These are phyloP conservation scores for Leccinum subgranulosum DNA, from an alignment of 768 basidiomycete species.

Conservation along the genomic window DNA sequence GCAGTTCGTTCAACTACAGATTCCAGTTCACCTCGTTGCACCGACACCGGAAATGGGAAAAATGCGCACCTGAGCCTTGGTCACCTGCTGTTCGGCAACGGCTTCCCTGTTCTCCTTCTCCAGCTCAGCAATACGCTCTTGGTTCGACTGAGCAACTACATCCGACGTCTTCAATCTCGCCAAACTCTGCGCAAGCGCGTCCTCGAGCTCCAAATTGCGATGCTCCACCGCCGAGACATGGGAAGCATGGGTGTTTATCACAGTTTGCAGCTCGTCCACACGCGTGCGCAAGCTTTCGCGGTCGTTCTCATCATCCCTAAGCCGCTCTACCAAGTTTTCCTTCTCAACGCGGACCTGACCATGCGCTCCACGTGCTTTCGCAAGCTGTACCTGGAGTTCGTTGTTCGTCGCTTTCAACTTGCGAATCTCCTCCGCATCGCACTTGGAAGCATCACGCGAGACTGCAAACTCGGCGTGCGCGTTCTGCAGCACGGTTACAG, in stretches of 20 bases:
- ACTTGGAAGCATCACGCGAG: constrained; percentile 53
- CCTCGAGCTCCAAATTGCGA: constrained; percentile 61
- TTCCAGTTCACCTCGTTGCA: neutral
- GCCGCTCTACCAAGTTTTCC: constrained; percentile 63
- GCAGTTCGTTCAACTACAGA: constrained; percentile 56
- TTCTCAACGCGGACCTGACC: constrained; percentile 83
- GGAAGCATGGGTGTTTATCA: constrained; percentile 39
- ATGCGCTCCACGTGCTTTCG: constrained; percentile 73
- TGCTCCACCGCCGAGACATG: constrained; percentile 48
- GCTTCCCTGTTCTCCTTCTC: constrained; percentile 61
- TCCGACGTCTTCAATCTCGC: constrained; percentile 72
- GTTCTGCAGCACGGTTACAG: constrained; percentile 54
- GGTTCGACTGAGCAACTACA: constrained; percentile 55
- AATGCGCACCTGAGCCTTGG: constrained; percentile 57
- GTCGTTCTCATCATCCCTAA: constrained; percentile 57
- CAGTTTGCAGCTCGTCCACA: constrained; percentile 51
- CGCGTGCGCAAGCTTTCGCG: constrained; percentile 58
- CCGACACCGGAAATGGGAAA: neutral
- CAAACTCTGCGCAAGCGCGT: constrained; percentile 70
- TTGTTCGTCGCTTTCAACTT: constrained; percentile 50
- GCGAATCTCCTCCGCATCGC: constrained; percentile 69
- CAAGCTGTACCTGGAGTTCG: constrained; percentile 69
- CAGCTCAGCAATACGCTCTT: constrained; percentile 57
- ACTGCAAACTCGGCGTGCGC: constrained; percentile 60
- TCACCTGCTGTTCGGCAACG: constrained; percentile 49